Conservation (phyloP, 2,329 filamentous ascomycete species). For the Stenocarpella maydis region DNA sequence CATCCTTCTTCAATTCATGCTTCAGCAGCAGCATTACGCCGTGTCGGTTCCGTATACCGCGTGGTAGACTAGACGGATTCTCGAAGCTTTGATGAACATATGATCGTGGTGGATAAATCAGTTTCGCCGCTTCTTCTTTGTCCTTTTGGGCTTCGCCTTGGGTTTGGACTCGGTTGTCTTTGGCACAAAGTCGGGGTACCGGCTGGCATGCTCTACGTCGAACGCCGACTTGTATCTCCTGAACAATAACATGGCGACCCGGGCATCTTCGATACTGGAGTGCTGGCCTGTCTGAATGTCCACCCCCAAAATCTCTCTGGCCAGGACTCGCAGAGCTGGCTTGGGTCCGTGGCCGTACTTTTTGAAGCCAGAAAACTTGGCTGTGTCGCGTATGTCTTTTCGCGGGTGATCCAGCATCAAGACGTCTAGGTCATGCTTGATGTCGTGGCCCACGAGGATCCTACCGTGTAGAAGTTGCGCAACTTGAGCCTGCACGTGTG, state of each 20-base stretch:
- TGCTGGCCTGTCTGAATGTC: slow-evolving; percentile 72
- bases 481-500: slow-evolving; percentile 78
- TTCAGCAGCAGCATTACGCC: neutral
- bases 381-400: slow-evolving; percentile 84
- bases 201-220: slow-evolving; percentile 79
- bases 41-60: neutral
- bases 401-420: slow-evolving; percentile 81
- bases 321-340: slow-evolving; percentile 69
- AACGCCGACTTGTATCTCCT: slow-evolving; percentile 84
- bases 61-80: slow-evolving; percentile 12
- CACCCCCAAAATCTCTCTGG: slow-evolving; percentile 63
- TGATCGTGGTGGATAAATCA: slow-evolving; percentile 37
- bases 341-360: slow-evolving; percentile 73
- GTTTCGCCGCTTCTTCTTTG: slow-evolving; percentile 49
- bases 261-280: slow-evolving; percentile 80
- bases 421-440: slow-evolving; percentile 80
- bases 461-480: slow-evolving; percentile 72
- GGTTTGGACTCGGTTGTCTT: slow-evolving; percentile 38
- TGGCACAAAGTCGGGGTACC: slow-evolving; percentile 56
- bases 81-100: slow-evolving; percentile 7
- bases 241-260: slow-evolving; percentile 90
- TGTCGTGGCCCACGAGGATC: slow-evolving; percentile 83
- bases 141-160: slow-evolving; percentile 52
- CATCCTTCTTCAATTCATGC: slow-evolving; percentile 1
- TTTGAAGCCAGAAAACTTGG: slow-evolving; percentile 77